Conservation (phyloP, 495 filamentous ascomycete species). For the Neurospora sp. region DNA sequence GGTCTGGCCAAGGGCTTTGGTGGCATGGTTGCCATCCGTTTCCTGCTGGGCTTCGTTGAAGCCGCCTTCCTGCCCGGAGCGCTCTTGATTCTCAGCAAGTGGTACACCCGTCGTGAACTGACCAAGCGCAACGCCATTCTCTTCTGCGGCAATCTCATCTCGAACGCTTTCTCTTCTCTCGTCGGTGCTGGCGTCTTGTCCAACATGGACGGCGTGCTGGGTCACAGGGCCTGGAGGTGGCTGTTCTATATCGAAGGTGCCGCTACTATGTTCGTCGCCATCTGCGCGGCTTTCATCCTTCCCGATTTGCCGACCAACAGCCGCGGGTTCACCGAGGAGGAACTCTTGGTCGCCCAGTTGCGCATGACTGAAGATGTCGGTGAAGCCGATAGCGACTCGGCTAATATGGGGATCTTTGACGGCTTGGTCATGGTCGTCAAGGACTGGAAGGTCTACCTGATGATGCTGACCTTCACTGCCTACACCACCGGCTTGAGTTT, state of each 20-base stretch:
- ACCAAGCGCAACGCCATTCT: constrained; percentile 47
- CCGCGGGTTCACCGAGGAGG: constrained; percentile 56
- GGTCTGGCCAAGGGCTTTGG: constrained; percentile 49
- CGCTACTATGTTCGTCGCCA: constrained; percentile 34
- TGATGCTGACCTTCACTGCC: constrained; percentile 33
- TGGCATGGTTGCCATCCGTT: constrained; percentile 52
- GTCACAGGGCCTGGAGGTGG: constrained; percentile 49
- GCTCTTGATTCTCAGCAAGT: constrained; percentile 42
- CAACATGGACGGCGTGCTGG: constrained; percentile 38
- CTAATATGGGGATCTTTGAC: constrained; percentile 48
- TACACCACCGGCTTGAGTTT: constrained; percentile 28
- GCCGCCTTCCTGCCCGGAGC: constrained; percentile 37
- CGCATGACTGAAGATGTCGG: constrained; percentile 69
- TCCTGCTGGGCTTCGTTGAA: constrained; percentile 57
- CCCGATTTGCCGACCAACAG: constrained; percentile 68
- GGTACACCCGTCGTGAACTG: constrained; percentile 47
- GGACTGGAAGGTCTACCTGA: constrained; percentile 57
- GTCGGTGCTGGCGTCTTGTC: constrained; percentile 47
- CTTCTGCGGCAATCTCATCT: constrained; percentile 51
- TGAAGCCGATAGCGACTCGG: constrained; percentile 54
- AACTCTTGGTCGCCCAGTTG: constrained; percentile 55
- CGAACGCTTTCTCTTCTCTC: constrained; percentile 51
- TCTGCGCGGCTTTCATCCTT: constrained; percentile 48
- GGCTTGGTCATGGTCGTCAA: constrained; percentile 60
- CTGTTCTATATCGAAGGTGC: constrained; percentile 56